A percentile compares a stretch with the other conserved stretches of the same genome.
Evolutionary conservation across 139 green algal species (phyloP).

Genomic region (Desmodesmus armatus): DNA sequence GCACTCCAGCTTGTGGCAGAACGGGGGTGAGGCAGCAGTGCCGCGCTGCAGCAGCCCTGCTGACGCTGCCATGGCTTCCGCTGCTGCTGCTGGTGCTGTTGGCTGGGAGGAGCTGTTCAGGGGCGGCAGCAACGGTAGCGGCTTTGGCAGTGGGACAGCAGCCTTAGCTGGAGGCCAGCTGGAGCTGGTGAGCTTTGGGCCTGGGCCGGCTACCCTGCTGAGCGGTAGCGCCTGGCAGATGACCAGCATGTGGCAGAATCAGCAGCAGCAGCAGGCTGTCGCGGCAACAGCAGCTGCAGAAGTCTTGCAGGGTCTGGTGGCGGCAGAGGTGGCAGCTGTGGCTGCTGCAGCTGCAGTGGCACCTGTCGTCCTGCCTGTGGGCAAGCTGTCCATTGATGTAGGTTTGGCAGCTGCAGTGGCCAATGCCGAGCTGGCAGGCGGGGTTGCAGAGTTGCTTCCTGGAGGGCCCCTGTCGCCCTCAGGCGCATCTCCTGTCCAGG

Average conservation of each 20-base stretch:
- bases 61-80: not conserved
- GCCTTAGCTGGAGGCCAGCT: not conserved
- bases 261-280: not conserved
- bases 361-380: slow-evolving; percentile 9
- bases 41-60: too few relatives aligned
- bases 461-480: not conserved
- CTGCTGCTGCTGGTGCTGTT: not conserved
- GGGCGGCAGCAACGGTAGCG: not conserved
- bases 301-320: slow-evolving; percentile 22
- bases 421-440: not conserved
- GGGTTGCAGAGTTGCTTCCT: not conserved
- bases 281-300: slow-evolving; percentile 5
- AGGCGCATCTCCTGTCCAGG: not conserved
- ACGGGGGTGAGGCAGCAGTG: too few relatives aligned
- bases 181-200: slow-evolving; percentile 25
- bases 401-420: not conserved
- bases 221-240: not conserved
- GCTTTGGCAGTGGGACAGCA: not conserved
- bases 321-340: slow-evolving; percentile 13
- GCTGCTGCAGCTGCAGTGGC: not conserved
- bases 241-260: slow-evolving; percentile 21
- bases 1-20: too few relatives aligned
- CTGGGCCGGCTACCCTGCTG: not conserved
- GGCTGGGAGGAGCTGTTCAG: too few relatives aligned
- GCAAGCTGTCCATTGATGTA: not conserved